Evolutionary conservation across 768 basidiomycete species (phyloP).

Genomic region (Dacryopinax spathularia): DNA sequence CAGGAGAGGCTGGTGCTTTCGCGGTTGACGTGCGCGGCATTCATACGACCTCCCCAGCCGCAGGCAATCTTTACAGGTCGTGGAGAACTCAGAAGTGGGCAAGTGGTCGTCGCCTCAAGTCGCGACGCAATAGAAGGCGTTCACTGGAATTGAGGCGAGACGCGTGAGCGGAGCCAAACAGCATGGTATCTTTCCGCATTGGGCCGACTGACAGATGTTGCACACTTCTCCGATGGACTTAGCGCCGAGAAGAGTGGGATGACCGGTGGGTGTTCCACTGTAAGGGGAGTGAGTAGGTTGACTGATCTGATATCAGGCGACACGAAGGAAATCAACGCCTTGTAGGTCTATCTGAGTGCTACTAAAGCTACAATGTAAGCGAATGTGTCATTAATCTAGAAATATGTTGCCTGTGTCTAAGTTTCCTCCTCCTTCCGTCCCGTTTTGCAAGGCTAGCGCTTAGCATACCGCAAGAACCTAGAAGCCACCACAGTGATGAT

Average conservation of each 20-base stretch:
- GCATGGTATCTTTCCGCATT: not conserved
- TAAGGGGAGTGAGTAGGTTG: too few relatives aligned
- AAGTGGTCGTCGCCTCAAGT: not conserved
- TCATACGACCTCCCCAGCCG: not conserved
- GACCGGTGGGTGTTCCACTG: too few relatives aligned
- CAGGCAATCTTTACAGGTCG: not conserved
- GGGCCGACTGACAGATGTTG: too few relatives aligned
- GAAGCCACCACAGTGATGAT: constrained; percentile 42
- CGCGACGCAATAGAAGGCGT: not conserved
- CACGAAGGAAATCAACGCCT: too few relatives aligned
- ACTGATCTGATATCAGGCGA: too few relatives aligned
- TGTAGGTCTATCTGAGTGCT: not conserved
- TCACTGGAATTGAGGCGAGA: not conserved
- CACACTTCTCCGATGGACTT: too few relatives aligned
- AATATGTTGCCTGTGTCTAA: too few relatives aligned
- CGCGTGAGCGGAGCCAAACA: not conserved
- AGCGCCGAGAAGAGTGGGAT: too few relatives aligned
- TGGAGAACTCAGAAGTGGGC: not conserved
- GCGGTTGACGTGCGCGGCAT: not conserved
- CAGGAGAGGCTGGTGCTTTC: not conserved
- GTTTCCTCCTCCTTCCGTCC: not conserved
- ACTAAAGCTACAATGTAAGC: not conserved
- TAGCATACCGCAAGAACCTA: constrained; percentile 56
- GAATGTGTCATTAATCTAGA: not conserved
- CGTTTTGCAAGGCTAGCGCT: constrained; percentile 28